Evolutionary conservation across 2,329 filamentous ascomycete species (phyloP).

Genomic region (Penicillium sp.): DNA sequence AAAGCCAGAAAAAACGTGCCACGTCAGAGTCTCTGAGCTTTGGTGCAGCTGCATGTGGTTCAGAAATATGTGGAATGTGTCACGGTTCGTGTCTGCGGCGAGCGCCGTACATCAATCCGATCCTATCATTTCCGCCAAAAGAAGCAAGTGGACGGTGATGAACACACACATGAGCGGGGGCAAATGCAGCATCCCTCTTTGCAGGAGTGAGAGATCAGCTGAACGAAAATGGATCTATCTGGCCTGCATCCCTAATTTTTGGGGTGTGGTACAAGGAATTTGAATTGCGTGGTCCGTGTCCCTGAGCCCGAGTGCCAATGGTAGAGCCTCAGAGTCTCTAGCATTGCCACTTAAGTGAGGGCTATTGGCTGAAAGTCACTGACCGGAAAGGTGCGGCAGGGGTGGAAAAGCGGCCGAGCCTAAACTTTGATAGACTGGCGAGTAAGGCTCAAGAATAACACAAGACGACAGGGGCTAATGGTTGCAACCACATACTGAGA

Average conservation of each 20-base stretch:
- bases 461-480: constrained; percentile 16
- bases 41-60: constrained; percentile 41
- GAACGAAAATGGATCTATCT: constrained; percentile 34
- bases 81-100: constrained; percentile 35
- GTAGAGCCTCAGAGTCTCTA: constrained; percentile 32
- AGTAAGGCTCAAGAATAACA: constrained; percentile 15
- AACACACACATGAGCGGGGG: constrained; percentile 39
- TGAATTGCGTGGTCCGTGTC: constrained; percentile 24
- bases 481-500: constrained; percentile 25
- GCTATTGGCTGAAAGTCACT: constrained; percentile 27
- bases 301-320: constrained; percentile 30
- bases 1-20: constrained; percentile 38
- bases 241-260: constrained; percentile 17
- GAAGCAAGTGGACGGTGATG: constrained; percentile 26
- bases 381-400: constrained; percentile 32
- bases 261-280: constrained; percentile 15
- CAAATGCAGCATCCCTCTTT: constrained; percentile 40
- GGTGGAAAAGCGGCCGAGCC: constrained; percentile 19
- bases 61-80: constrained; percentile 34
- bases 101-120: constrained; percentile 27
- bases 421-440: constrained; percentile 21
- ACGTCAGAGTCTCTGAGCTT: constrained; percentile 43
- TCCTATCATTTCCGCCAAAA: constrained; percentile 34
- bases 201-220: constrained; percentile 44
- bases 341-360: constrained; percentile 30